Base-by-base conservation (phyloP, 768 basidiomycete genomes). In the Termitomyces sp. region DNA sequence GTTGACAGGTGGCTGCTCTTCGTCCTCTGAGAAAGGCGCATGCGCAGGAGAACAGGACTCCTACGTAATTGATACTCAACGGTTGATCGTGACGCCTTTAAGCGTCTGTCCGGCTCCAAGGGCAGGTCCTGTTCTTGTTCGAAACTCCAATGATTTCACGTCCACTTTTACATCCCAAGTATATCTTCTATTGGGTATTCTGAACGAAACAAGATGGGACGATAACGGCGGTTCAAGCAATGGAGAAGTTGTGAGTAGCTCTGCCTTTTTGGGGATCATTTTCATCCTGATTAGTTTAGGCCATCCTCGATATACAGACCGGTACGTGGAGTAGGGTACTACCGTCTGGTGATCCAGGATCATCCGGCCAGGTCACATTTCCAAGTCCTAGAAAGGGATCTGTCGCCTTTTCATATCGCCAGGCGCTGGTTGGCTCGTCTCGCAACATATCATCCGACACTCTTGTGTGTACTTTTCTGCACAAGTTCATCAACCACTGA, bases 311-410 rank as follows among this genome's bases (percentile, higher is more conserved):
- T 61, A 74, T 78, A 33, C 72, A 76, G 35, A 79, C 83, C 2
- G 86, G 81, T 6, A 73, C 79, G 9, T 92, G 89, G 91, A 84
- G 82, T 48, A 81, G 90, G 62, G 69, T 90, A 18, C 69, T 92
- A 36, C 90, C 90, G 40, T 77, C 90, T 36, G 89, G 89, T 36
- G 90, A 92, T 67, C 90, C 91, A 44, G 79, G 76, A 18, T 70
- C 74, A n/a, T 65, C 74, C 20, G 81, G 80, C 41, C 68, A 66
- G 14, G 71, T 72, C 7, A 63, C 77, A 20, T 88, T 80, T 66
- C 91, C 91, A 8, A 73, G 76, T 28, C 84, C 88, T 45, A 85
- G 91, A 49, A 77, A 85, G 70, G 91, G 91, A 38, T 85, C 90
- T 14, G 81, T 79, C 9, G 86, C 80, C 1, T 68, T 90, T 38